A percentile compares a stretch with the other conserved stretches of the same genome.
Conservation (phyloP, 108 stramenopile species). For the Cyclotella atomus region DNA sequence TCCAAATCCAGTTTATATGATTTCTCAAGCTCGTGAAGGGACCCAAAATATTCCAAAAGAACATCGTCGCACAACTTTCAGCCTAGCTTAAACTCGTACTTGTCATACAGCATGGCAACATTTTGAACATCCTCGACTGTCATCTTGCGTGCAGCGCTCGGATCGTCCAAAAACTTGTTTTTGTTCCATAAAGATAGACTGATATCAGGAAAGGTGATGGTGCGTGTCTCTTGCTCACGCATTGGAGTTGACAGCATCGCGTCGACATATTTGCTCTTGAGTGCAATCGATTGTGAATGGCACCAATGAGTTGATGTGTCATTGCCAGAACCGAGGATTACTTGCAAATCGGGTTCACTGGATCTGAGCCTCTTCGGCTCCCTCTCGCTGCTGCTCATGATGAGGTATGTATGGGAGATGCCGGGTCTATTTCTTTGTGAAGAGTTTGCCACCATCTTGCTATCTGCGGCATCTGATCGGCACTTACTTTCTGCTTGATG, state of each 20-base stretch:
- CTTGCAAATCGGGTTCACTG: constrained; percentile 11
- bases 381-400: background rate
- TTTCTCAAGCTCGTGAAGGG: background rate
- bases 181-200: background rate
- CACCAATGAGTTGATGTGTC: constrained; percentile 3
- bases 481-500: too few species aligned
- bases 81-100: constrained; percentile 21
- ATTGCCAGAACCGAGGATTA: constrained; percentile 6
- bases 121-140: constrained; percentile 4
- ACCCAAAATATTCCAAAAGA: constrained; percentile 5
- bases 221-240: constrained; percentile 8
- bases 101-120: constrained; percentile 17
- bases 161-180: constrained; percentile 11
- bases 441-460: too few species aligned
- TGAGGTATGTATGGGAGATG: too few species aligned
- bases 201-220: constrained; percentile 31
- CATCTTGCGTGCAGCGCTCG: constrained; percentile 8
- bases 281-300: constrained; percentile 14
- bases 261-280: constrained; percentile 24
- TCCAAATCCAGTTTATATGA: background rate
- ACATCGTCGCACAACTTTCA: constrained; percentile 13
- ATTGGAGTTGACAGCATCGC: constrained; percentile 22
- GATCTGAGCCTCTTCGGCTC: background rate
- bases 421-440: too few species aligned
- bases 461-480: too few species aligned